Base-by-base conservation (phyloP, 139 green algal genomes). In the Raphidocelis subcapitata region DNA sequence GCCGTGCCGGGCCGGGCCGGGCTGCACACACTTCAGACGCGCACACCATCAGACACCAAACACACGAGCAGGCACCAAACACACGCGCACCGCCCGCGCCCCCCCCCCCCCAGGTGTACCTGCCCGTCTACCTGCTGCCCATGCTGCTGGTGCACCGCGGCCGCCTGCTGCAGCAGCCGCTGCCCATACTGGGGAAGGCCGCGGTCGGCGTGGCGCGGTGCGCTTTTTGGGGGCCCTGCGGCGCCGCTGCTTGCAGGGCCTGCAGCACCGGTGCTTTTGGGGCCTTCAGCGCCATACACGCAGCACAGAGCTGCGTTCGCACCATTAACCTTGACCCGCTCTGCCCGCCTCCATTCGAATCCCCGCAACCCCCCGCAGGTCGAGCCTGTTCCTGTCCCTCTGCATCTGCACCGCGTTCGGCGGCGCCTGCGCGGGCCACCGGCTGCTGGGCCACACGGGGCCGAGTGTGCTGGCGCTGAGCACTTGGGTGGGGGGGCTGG, bases 321-420 rank as follows among this genome's bases (percentile, higher is more conserved):
- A n/a, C n/a, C n/a, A n/a, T n/a, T n/a, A n/a, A n/a, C n/a, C n/a
- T n/a, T n/a, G n/a, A n/a, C n/a, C n/a, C n/a, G n/a, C n/a, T n/a
- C n/a, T n/a, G n/a, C n/a, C n/a, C n/a, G n/a, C n/a, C n/a, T n/a
- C n/a, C n/a, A n/a, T n/a, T n/a, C n/a, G n/a, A n/a, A n/a, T n/a
- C n/a, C n/a, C n/a, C n/a, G n/a, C n/a, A n/a, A n/a, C n/a, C n/a
- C n/a, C n/a, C n/a, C n/a, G n/a, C 72, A 87, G 94, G 51, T 97
- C 91, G 33, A 82, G 79, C 29, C 46, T 88, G 20, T 98, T 98
- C 84, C 87, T 98, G 5, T 78, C 85, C 2, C 33, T 86, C 24
- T 97, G 92, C 84, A 94, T 92, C 81, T 85, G 82, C 0, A 63
- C 90, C 1, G 92, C 90, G 10, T 98, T 93, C 86, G 79, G 80